Conservation (phyloP, 2,329 filamentous ascomycete species). For the Tolypocladium ophioglossoides region DNA sequence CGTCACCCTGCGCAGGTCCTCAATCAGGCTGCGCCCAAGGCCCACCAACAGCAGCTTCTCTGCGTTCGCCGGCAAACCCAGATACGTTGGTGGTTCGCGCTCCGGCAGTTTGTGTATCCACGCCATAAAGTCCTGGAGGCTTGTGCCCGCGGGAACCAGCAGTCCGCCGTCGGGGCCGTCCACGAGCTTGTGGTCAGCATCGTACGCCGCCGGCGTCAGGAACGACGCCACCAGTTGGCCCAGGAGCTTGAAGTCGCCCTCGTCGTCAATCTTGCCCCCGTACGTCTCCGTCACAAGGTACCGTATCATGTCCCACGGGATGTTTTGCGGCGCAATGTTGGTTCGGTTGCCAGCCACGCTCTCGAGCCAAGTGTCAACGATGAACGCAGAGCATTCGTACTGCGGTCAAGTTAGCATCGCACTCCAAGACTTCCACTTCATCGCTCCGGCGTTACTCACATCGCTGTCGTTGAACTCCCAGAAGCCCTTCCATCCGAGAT, state of each 20-base stretch:
- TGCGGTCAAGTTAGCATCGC: constrained; percentile 22
- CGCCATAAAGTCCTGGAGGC: constrained; percentile 71
- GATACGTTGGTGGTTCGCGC: constrained; percentile 89
- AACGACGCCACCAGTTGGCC: constrained; percentile 63
- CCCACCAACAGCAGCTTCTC: constrained; percentile 91
- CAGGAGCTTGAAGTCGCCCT: constrained; percentile 69
- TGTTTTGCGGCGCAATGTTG: constrained; percentile 86
- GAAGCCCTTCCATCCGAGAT: constrained; percentile 93
- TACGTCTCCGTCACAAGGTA: constrained; percentile 90
- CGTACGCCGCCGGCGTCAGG: constrained; percentile 81
- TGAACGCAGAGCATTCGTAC: constrained; percentile 96
- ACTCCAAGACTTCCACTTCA: neutral
- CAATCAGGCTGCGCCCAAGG: constrained; percentile 74
- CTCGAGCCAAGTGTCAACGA: constrained; percentile 93
- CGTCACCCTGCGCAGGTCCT: constrained; percentile 73
- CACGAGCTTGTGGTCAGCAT: constrained; percentile 84
- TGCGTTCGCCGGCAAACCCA: constrained; percentile 88
- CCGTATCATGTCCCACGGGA: constrained; percentile 94
- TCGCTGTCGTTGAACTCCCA: constrained; percentile 99
- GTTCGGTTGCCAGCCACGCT: constrained; percentile 71
- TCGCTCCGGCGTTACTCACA: constrained; percentile 47
- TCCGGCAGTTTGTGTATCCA: constrained; percentile 93
- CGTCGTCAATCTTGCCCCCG: constrained; percentile 93
- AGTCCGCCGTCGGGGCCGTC: constrained; percentile 54
- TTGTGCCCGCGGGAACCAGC: constrained; percentile 68